Base-by-base conservation (phyloP, 1,139 yeast species). In the Yamadazyma taylorii region DNA sequence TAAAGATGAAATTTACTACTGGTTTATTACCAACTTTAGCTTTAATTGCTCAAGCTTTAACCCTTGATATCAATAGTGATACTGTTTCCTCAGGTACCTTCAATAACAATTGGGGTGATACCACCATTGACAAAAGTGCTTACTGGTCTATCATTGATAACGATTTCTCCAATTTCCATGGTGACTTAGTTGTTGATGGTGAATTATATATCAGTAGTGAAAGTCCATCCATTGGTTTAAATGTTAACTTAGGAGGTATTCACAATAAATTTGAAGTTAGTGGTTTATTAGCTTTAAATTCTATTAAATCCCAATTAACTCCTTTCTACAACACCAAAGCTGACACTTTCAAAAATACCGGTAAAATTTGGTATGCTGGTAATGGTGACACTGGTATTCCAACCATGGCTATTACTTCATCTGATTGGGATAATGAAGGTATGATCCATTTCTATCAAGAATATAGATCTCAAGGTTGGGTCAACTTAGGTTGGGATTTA, bases 61-160 rank as follows among this genome's bases (percentile, higher is more conserved):
- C 51, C 4, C 32, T 40, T 32, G 51, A 47, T 23, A 43, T 48
- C 22, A 40, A 43, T 24, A 33, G 45, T 32, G 44, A 48, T 32
- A 48, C 52, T 24, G 40, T 48, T 28, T 39, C 51, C 26, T 40
- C 45, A 19, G 63, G 61, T 21, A 41, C 58, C 14, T 34, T 56
- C 27, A 40, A 46, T 25, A 43, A 56, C 34, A 34, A 42, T 22
- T 47, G 58, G 34, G 64, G 61, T 13, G 60, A 53, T 39, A 48
- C 60, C n/a, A 47, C 45, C 7, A 50, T 66, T 34, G 46, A 52
- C n/a, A 50, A 53, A 9, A 63, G 60, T 33, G 65, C 52, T 13
- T 61, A 53, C 42, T 64, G 62, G 61, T 63, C 70, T 17, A 57
- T 64, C 24, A 46, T 63, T 35, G 51, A 63, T 44, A 62, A 62